Evolutionary conservation across 352 stramenopile genomes (phyloP).

Genomic region (Phytophthora parvispora): DNA sequence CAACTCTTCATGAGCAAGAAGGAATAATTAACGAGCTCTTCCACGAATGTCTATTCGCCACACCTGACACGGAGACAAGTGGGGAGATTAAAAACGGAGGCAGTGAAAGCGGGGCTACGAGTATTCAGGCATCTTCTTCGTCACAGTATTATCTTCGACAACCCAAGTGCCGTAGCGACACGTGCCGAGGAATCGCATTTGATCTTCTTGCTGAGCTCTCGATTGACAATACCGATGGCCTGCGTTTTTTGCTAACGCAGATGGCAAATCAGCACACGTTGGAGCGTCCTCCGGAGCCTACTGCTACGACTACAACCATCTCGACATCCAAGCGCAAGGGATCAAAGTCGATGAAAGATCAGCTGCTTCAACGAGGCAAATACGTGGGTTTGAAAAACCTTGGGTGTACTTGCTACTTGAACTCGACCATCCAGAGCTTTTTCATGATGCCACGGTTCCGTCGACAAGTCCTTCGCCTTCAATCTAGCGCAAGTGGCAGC

Average conservation of each 20-base stretch:
- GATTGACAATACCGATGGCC: conserved; percentile 63
- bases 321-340: conserved; percentile 66
- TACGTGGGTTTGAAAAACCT: conserved; percentile 96
- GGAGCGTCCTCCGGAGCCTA: conserved; percentile 47
- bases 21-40: conserved; percentile 80
- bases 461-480: conserved; percentile 83
- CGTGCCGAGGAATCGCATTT: conserved; percentile 80
- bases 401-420: conserved; percentile 97
- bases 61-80: conserved; percentile 39
- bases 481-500: conserved; percentile 25
- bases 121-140: conserved; percentile 38
- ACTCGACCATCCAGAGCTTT: conserved; percentile 95
- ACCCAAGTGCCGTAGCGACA: conserved; percentile 85
- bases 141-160: conserved; percentile 84
- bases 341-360: conserved; percentile 51
- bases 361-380: conserved; percentile 70
- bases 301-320: conserved; percentile 16
- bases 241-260: conserved; percentile 77
- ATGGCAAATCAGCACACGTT: conserved; percentile 86
- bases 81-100: conserved; percentile 18
- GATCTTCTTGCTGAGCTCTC: conserved; percentile 79
- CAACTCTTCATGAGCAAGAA: conserved; percentile 62
- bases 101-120: conserved; percentile 13
- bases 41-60: conserved; percentile 76
- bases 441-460: conserved; percentile 96